A percentile compares a stretch with the other conserved stretches of the same genome.
Evolutionary conservation across 768 basidiomycete genomes (phyloP).

Genomic region (Naganishia randhawae): DNA sequence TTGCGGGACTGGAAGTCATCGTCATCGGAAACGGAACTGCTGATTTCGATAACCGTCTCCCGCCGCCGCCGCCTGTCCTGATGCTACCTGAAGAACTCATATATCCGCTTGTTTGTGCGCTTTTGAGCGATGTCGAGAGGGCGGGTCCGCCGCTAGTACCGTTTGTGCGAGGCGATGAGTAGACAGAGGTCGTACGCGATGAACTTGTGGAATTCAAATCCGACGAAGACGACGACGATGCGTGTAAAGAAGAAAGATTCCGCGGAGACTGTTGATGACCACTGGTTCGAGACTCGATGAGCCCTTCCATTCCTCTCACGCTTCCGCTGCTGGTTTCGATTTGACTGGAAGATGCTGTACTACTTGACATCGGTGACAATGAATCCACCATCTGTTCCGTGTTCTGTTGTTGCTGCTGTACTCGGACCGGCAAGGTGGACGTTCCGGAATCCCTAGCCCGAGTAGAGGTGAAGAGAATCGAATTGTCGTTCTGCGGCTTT

Average conservation of each 20-base stretch:
- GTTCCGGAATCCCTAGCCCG: neutral
- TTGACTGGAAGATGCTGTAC: neutral
- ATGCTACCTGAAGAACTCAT: neutral
- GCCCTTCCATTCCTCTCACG: neutral
- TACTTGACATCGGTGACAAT: neutral
- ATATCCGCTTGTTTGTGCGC: neutral
- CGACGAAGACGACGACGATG: neutral
- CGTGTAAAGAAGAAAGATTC: neutral
- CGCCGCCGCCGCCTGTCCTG: neutral
- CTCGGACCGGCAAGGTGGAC: neutral
- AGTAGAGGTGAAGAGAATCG: neutral
- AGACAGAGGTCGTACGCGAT: neutral
- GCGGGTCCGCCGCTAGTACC: neutral
- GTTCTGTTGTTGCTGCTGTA: neutral
- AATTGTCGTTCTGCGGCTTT: neutral
- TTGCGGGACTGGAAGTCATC: slow-evolving; percentile 15
- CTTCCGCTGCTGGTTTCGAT: neutral
- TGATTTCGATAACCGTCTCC: neutral
- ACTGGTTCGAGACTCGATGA: neutral
- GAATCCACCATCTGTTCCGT: neutral
- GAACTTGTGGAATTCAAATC: neutral
- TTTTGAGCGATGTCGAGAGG: neutral
- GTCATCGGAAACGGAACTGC: slow-evolving; percentile 4
- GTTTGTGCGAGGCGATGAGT: neutral
- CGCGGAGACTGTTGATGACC: neutral